A percentile compares a stretch with the other conserved stretches of the same genome.
Evolutionary conservation across 2,329 filamentous ascomycete species (phyloP).

Genomic region (Neofusicoccum cordaticola): DNA sequence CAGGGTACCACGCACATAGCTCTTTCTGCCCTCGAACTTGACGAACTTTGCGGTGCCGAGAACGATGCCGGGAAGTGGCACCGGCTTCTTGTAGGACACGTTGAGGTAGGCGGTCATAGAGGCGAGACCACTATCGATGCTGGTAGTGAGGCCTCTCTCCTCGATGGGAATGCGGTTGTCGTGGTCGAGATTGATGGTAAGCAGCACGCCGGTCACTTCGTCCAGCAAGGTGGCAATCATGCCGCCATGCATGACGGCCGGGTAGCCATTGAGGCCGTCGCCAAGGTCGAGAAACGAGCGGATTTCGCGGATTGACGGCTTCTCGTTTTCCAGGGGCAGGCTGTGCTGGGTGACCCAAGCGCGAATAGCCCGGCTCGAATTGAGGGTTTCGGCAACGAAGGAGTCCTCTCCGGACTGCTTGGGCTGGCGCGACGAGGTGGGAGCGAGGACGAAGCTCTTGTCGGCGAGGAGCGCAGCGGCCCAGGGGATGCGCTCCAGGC

Average conservation of each 20-base stretch:
- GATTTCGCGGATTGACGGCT: slow-evolving; percentile 34
- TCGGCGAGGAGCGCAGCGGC: slow-evolving; percentile 45
- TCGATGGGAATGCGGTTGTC: background rate
- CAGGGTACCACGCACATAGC: slow-evolving; percentile 49
- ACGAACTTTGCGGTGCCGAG: slow-evolving; percentile 46
- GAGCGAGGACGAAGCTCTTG: slow-evolving; percentile 40
- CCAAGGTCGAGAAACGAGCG: slow-evolving; percentile 47
- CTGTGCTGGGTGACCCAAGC: slow-evolving; percentile 39
- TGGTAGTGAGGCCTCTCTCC: background rate
- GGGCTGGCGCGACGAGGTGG: slow-evolving; percentile 37
- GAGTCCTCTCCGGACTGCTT: slow-evolving; percentile 49
- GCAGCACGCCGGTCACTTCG: slow-evolving; percentile 54
- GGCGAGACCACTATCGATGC: background rate
- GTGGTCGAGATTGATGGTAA: slow-evolving; percentile 42
- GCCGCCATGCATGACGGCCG: slow-evolving; percentile 56
- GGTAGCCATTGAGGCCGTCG: slow-evolving; percentile 53
- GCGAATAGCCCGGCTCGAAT: slow-evolving; percentile 49
- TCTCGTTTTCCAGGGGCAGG: background rate
- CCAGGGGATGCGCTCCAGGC: slow-evolving; percentile 47
- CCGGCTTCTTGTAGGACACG: slow-evolving; percentile 53
- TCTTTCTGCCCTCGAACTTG: slow-evolving; percentile 54
- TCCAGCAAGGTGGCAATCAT: slow-evolving; percentile 59
- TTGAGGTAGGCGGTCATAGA: slow-evolving; percentile 55
- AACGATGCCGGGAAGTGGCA: slow-evolving; percentile 50
- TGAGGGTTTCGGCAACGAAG: slow-evolving; percentile 54